Evolutionary conservation across 345 rosid genomes (phyloP), one percentile per base, ranked within the genome.

Genomic region (Mangifera indica): DNA sequence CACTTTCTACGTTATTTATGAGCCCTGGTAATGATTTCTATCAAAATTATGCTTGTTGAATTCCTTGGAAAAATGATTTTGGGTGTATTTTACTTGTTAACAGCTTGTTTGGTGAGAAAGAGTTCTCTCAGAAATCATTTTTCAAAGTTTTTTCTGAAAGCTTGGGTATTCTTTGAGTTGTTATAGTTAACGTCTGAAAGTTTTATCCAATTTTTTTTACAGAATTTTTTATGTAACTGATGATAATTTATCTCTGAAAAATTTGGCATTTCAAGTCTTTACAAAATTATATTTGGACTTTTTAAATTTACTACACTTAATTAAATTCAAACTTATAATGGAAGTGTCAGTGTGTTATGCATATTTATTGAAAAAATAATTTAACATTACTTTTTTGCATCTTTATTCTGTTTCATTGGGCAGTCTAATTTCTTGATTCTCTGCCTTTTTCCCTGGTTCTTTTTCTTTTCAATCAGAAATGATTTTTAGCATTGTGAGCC

Each of bases 321-420:
- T 60, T 55, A 22, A 60, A 51, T 12, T 45, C 37, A 37, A 67
- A 56, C 42, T 62, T 59, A 56, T 40, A 34, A 34, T 69, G 67
- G 18, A 15, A 17, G 49, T 24, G 55, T 44, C 15, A 37, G 11
- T 63, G n/a, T 57, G 15, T n/a, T 75, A 32, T 32, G 44, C 40
- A 72, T 37, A 22, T 25, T 53, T n/a, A n/a, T 71, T 58, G 25
- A 55, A 68, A 49, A 54, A 63, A 46, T 54, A 51, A 34, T 53
- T 11, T 22, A 59, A 20, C 14, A 11, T 51, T 74, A 40, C 60
- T 45, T 49, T 26, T 34, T 29, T 24, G 58, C 29, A 12, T 17
- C 59, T 60, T 62, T 78, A 53, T 79, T 63, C 75, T 17, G 37
- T 26, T 61, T 51, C 64, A 65, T 60, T 59, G 51, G 49, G 37